These are phyloP conservation scores for Calonectria montana DNA, from an alignment of 2,329 filamentous ascomycete species.

Conservation along the genomic window DNA sequence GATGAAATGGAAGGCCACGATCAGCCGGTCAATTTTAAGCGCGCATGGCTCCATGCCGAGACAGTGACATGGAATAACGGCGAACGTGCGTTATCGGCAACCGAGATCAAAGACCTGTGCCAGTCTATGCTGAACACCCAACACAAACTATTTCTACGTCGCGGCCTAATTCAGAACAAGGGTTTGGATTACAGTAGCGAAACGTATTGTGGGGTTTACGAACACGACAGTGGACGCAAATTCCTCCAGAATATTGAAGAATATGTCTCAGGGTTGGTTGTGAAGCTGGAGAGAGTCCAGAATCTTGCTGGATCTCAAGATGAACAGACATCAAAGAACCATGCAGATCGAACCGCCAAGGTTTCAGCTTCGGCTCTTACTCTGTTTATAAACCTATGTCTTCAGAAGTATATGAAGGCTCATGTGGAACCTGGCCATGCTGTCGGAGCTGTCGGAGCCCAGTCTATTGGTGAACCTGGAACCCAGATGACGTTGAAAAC, in stretches of 20 bases:
- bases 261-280: constrained; percentile 72
- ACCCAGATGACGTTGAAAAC: constrained; percentile 99
- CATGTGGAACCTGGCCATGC: constrained; percentile 95
- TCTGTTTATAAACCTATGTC: constrained; percentile 82
- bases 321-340: constrained; percentile 46
- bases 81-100: constrained; percentile 78
- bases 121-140: constrained; percentile 75
- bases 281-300: constrained; percentile 67
- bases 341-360: constrained; percentile 81
- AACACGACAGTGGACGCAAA: constrained; percentile 83
- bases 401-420: constrained; percentile 91
- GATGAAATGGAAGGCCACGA: constrained; percentile 97
- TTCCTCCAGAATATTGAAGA: constrained; percentile 84
- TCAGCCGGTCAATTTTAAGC: constrained; percentile 90
- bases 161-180: constrained; percentile 70
- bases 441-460: constrained; percentile 94
- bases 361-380: constrained; percentile 80
- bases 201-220: constrained; percentile 76
- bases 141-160: constrained; percentile 67
- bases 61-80: constrained; percentile 82
- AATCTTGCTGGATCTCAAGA: constrained; percentile 61
- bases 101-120: constrained; percentile 78
- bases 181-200: constrained; percentile 76
- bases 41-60: constrained; percentile 89
- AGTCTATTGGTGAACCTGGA: constrained; percentile 97